Conservation (phyloP, 306 rosid species). For the Abrus precatorius region DNA sequence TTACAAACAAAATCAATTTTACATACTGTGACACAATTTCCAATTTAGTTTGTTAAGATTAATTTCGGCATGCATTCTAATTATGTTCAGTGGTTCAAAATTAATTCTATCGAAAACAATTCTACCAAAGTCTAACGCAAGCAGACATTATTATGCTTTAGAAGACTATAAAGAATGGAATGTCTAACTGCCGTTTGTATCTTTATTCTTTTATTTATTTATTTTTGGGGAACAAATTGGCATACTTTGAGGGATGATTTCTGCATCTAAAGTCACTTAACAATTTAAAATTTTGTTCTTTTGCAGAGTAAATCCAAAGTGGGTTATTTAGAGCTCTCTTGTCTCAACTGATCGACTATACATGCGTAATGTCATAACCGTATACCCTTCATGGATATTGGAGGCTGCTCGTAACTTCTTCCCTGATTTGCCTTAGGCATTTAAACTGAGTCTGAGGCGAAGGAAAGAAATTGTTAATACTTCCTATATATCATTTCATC, state of each 20-base stretch:
- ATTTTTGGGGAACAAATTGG: not conserved
- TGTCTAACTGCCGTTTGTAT: not conserved
- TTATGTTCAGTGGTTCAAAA: too few species aligned
- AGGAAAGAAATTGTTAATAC: not conserved
- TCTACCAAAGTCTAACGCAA: too few species aligned
- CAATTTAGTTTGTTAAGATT: too few species aligned
- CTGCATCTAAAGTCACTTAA: conserved; percentile 1
- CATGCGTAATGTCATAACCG: conserved; percentile 85
- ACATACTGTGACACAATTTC: too few species aligned
- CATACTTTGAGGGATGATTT: not conserved
- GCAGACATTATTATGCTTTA: not conserved
- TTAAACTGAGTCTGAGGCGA: not conserved
- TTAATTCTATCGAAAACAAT: too few species aligned
- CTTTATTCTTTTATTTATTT: not conserved
- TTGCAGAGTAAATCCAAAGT: conserved; percentile 95
- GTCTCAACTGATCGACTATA: conserved; percentile 91
- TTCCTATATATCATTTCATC: not conserved
- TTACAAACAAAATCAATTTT: too few species aligned
- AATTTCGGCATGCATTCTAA: too few species aligned
- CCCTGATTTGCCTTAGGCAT: conserved; percentile 45
- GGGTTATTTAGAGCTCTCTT: conserved; percentile 81
- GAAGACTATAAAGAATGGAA: conserved; percentile 21
- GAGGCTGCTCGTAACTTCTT: conserved; percentile 91
- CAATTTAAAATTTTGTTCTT: not conserved
- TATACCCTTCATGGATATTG: conserved; percentile 80